Percentiles rank a stretch among this genome's conserved stretches.
Evolutionary conservation across 176 grass and related monocot species (phyloP).

Genomic region (Oryza nivara): DNA sequence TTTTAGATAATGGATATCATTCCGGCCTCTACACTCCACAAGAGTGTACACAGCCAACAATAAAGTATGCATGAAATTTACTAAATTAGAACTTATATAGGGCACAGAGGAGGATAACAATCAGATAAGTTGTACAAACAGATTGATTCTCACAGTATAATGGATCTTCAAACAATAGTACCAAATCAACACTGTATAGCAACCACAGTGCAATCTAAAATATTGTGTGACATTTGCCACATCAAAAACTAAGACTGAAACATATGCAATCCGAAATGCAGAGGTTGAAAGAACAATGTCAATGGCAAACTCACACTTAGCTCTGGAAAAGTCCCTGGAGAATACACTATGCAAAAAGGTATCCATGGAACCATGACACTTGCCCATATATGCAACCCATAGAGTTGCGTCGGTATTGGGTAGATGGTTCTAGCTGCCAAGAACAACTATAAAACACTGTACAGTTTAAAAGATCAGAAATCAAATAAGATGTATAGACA

Average conservation of each 20-base stretch:
- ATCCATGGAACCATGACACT: not conserved
- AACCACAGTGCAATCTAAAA: constrained; percentile 7
- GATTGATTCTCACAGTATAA: not conserved
- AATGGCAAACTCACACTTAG: not conserved
- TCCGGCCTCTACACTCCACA: too few species aligned
- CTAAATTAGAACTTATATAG: constrained; percentile 1
- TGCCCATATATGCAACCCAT: not conserved
- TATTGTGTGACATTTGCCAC: not conserved
- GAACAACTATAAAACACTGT: not conserved
- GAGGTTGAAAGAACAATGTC: not conserved
- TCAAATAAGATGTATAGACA: not conserved
- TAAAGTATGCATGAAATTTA: not conserved
- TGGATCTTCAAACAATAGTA: constrained; percentile 10
- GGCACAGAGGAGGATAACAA: not conserved
- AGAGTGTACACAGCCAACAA: too few species aligned
- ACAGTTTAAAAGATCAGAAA: not conserved
- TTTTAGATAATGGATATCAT: not conserved
- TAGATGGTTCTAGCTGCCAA: not conserved
- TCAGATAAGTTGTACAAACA: not conserved
- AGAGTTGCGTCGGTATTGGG: not conserved
- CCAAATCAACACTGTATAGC: not conserved
- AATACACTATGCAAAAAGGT: not conserved
- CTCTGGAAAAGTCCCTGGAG: not conserved
- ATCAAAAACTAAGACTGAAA: not conserved
- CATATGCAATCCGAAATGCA: not conserved